phyloP scores from a whole-genome alignment of 1,284 basidiomycete species.

The Thecaphora thlaspeos region DNA sequence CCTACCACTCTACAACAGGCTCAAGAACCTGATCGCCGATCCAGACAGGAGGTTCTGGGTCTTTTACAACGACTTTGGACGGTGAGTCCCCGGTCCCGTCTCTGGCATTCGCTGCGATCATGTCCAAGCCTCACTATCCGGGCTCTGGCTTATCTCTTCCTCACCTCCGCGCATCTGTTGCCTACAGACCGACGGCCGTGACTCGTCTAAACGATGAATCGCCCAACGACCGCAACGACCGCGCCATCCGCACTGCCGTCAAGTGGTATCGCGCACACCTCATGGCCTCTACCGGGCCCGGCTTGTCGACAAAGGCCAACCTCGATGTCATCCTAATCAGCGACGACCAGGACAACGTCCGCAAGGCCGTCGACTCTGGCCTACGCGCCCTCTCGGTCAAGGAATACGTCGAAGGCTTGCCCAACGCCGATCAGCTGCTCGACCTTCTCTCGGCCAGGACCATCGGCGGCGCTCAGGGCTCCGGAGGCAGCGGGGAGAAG shows the following conservation, averaged over 20 bases:
- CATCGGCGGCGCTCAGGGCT: slow-evolving; percentile 7
- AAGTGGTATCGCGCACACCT: slow-evolving; percentile 52
- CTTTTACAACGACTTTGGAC: slow-evolving; percentile 51
- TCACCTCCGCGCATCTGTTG: background rate
- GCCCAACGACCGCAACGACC: slow-evolving; percentile 55
- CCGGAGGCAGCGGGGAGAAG: slow-evolving; percentile 26
- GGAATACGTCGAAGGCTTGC: slow-evolving; percentile 53
- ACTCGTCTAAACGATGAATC: slow-evolving; percentile 42
- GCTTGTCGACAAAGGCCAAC: slow-evolving; percentile 24
- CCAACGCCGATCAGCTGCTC: slow-evolving; percentile 42
- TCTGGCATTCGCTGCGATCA: background rate
- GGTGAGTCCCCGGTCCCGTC: background rate
- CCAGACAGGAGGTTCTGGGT: slow-evolving; percentile 53
- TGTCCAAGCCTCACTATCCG: too few species aligned
- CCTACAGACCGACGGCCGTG: slow-evolving; percentile 36
- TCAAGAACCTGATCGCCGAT: slow-evolving; percentile 50
- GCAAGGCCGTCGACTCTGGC: slow-evolving; percentile 60
- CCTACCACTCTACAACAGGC: slow-evolving; percentile 78
- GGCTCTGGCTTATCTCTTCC: too few species aligned
- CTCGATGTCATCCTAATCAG: slow-evolving; percentile 59
- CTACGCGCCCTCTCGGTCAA: slow-evolving; percentile 47
- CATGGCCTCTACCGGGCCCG: slow-evolving; percentile 20
- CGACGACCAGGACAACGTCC: slow-evolving; percentile 82
- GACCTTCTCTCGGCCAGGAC: slow-evolving; percentile 51
- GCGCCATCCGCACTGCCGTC: slow-evolving; percentile 48